phyloP scores from a whole-genome alignment of 306 rosid species.

The Gastrolobium villosum region DNA sequence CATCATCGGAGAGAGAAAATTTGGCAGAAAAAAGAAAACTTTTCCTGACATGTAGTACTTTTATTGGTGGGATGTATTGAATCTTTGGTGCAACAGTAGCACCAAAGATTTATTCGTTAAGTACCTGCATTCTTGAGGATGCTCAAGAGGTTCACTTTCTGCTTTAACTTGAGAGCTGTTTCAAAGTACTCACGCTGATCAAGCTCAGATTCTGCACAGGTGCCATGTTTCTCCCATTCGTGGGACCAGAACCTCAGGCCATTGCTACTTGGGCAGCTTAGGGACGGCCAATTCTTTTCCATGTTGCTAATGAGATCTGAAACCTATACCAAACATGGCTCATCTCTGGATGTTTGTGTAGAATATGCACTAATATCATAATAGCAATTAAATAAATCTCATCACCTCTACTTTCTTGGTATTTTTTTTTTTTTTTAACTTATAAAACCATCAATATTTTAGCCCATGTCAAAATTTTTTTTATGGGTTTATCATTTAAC shows the following conservation, averaged over 20 bases:
- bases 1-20: too few species aligned
- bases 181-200: slow-evolving; percentile 64
- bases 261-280: slow-evolving; percentile 78
- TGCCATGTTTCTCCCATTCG: slow-evolving; percentile 81
- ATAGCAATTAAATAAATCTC: too few species aligned
- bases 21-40: too few species aligned
- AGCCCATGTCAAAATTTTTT: too few species aligned
- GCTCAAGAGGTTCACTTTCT: slow-evolving; percentile 58
- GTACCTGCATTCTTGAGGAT: slow-evolving; percentile 57
- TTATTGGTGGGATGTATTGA: too few species aligned
- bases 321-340: slow-evolving; percentile 37
- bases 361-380: background rate
- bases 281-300: slow-evolving; percentile 66
- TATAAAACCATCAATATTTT: too few species aligned
- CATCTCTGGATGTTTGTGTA: background rate
- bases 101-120: too few species aligned
- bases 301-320: slow-evolving; percentile 57
- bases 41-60: too few species aligned
- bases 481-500: too few species aligned
- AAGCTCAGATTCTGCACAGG: slow-evolving; percentile 66
- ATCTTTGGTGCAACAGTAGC: too few species aligned
- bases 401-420: background rate
- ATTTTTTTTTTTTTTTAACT: background rate
- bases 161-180: slow-evolving; percentile 61
- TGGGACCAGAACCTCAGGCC: slow-evolving; percentile 70